Percentiles rank a stretch among this genome's conserved stretches.
Evolutionary conservation across 1,284 basidiomycete genomes (phyloP).

Genomic region (Stygiomarasmius scandens): DNA sequence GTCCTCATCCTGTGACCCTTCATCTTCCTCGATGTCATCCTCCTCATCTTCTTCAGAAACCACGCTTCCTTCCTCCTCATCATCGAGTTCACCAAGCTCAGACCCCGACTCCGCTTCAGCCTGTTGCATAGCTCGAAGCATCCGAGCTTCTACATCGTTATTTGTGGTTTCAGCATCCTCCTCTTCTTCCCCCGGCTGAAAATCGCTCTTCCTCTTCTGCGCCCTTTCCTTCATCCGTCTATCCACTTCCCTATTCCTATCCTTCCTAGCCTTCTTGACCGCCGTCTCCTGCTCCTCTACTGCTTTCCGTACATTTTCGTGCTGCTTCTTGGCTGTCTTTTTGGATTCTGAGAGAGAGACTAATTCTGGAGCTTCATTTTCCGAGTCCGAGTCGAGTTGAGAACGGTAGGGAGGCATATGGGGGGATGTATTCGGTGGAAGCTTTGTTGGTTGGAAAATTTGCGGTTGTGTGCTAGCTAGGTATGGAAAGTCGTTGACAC

Average conservation of each 20-base stretch:
- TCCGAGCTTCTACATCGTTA: constrained; percentile 16
- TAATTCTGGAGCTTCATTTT: constrained; percentile 49
- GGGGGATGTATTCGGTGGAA: no score
- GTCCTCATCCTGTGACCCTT: constrained; percentile 17
- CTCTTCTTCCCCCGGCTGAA: constrained; percentile 18
- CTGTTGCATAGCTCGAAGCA: constrained; percentile 15
- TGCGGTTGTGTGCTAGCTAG: no score
- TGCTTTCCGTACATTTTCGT: constrained; percentile 33
- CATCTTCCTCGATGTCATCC: constrained; percentile 24
- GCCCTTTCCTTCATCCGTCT: constrained; percentile 25
- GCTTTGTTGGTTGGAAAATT: no score
- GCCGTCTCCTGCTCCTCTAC: constrained; percentile 41
- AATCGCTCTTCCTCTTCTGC: constrained; percentile 15
- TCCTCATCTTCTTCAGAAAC: constrained; percentile 21
- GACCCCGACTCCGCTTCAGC: constrained; percentile 14
- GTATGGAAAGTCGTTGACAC: no score
- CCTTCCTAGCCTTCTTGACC: constrained; percentile 43
- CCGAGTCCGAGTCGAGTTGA: constrained; percentile 22
- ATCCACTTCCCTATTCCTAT: constrained; percentile 30
- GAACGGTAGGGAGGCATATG: constrained; percentile 14
- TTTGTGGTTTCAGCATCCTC: constrained; percentile 17
- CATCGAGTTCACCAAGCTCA: constrained; percentile 7
- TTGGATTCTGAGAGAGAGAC: constrained; percentile 46
- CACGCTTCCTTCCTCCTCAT: constrained; percentile 3
- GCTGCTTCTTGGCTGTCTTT: constrained; percentile 33